phyloP scores from a whole-genome alignment of 2,329 filamentous ascomycete genomes.

The Ploettnerulaceae sp. region DNA sequence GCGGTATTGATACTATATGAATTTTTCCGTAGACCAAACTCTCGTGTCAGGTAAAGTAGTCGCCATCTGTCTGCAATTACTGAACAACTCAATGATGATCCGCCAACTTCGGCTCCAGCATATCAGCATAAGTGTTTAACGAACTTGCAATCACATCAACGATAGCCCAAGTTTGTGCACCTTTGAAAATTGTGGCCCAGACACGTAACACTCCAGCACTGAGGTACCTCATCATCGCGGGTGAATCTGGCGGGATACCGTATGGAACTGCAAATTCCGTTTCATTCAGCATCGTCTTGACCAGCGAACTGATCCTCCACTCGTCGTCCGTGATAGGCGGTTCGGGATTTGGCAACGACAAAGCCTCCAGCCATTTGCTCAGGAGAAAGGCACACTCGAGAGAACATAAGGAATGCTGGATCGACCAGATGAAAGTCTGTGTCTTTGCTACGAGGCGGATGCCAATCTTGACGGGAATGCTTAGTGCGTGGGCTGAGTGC shows the following conservation, averaged over 20 bases:
- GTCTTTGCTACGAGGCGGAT: conserved; percentile 58
- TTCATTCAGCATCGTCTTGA: conserved; percentile 59
- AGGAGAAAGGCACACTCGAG: conserved; percentile 57
- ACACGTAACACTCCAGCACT: conserved; percentile 8
- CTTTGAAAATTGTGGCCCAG: conserved; percentile 13
- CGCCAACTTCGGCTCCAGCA: conserved; percentile 12
- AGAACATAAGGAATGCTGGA: conserved; percentile 57
- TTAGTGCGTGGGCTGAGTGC: conserved; percentile 64
- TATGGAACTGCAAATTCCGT: conserved; percentile 48
- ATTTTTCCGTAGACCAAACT: no score
- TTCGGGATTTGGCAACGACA: conserved; percentile 6
- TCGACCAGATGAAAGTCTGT: conserved; percentile 58
- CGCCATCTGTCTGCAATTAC: no score
- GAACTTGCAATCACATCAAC: conserved; percentile 13
- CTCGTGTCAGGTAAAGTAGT: no score
- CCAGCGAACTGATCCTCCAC: conserved; percentile 44
- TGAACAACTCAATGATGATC: no score
- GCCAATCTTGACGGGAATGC: conserved; percentile 59
- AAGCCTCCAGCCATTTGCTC: conserved; percentile 17
- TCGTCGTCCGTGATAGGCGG: conserved; percentile 30
- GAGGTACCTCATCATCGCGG: conserved; percentile 6
- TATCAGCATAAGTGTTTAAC: conserved; percentile 12
- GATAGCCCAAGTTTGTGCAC: conserved; percentile 12
- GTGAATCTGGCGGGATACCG: conserved; percentile 8
- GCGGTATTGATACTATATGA: no score